Base-by-base conservation (phyloP, 768 basidiomycete species). In the Boletus vermiculosoides region DNA sequence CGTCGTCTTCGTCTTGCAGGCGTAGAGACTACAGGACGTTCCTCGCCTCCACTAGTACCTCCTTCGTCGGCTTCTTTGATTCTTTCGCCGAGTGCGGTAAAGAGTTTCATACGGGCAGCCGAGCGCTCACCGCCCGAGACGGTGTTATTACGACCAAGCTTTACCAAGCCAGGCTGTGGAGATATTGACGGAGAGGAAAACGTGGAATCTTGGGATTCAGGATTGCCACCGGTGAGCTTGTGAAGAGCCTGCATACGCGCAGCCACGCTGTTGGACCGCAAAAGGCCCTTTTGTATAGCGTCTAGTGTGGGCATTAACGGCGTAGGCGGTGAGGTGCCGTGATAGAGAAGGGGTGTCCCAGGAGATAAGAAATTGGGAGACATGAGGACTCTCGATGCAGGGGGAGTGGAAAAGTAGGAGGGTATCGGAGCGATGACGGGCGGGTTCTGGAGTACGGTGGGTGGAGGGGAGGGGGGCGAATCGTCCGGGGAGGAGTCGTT, bases 181-280 rank as follows among this genome's bases (percentile, higher is more conserved):
- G 84, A 83, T 12, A 71, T 63, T 3, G 75, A 67, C 15, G 81
- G 76, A 11, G 87, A 83, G 23, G 83, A 78, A 45, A 82, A 74
- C 2, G 72, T 64, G 13, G 75, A 76, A 56, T 88, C 87, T 59
- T 84, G 82, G 5, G 79, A 75, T 59, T 90, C 88, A 12, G 34
- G 55, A 47, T 80, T 79, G 28, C 86, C 88, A 40, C 90, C 89
- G 1, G 88, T 93, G 54, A 97, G 77, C 69, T 93, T 94, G 55
- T 73, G 85, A 83, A 96, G 84, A 5, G 93, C 93, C 66, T 87
- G 82, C 50, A 86, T 82, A 51, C 88, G 81, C 22, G 88, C 90
- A n/a, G 90, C 79, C 12, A 84, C 91, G 66, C 94, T 95, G 69
- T 95, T 94, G 2, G 94, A 95, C 20, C 94, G 86, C 66, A 91